phyloP scores from a whole-genome alignment of 305 asterid genomes.

The Rubia tinctorum region DNA sequence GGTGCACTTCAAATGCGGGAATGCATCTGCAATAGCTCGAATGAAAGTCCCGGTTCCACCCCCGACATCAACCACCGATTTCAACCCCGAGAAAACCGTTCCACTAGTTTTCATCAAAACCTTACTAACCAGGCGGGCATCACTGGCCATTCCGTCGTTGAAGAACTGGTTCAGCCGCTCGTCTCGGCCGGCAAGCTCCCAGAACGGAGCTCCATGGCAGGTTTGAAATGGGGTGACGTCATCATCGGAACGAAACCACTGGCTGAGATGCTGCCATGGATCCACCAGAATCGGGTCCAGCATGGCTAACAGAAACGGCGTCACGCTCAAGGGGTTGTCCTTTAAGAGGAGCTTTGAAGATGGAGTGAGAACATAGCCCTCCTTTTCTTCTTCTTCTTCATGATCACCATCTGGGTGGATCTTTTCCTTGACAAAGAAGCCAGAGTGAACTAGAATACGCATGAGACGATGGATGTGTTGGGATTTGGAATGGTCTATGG shows the following conservation, averaged over 20 bases:
- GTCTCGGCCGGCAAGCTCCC: constrained; percentile 9
- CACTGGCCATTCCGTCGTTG: constrained; percentile 6
- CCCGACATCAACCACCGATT: constrained; percentile 18
- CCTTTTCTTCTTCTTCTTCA: background rate
- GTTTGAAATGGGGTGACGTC: constrained; percentile 14
- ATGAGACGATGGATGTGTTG: constrained; percentile 22
- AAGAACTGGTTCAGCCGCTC: background rate
- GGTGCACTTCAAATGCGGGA: constrained; percentile 12
- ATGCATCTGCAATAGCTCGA: constrained; percentile 16
- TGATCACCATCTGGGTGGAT: background rate
- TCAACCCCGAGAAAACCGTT: constrained; percentile 14
- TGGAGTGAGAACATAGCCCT: constrained; percentile 24
- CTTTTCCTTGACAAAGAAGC: constrained; percentile 16
- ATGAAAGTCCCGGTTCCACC: constrained; percentile 23
- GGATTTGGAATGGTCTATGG: constrained; percentile 5
- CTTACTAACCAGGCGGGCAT: background rate
- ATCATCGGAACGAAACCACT: constrained; percentile 21
- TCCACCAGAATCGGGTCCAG: constrained; percentile 16
- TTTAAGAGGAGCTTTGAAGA: constrained; percentile 26
- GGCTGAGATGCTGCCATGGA: constrained; percentile 15
- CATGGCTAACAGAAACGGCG: constrained; percentile 15
- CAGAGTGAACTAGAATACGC: constrained; percentile 24
- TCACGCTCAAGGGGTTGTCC: constrained; percentile 21
- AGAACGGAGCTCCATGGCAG: constrained; percentile 11
- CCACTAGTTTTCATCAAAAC: background rate